phyloP scores from a whole-genome alignment of 305 asterid genomes.

The Caryopteris hybrid region DNA sequence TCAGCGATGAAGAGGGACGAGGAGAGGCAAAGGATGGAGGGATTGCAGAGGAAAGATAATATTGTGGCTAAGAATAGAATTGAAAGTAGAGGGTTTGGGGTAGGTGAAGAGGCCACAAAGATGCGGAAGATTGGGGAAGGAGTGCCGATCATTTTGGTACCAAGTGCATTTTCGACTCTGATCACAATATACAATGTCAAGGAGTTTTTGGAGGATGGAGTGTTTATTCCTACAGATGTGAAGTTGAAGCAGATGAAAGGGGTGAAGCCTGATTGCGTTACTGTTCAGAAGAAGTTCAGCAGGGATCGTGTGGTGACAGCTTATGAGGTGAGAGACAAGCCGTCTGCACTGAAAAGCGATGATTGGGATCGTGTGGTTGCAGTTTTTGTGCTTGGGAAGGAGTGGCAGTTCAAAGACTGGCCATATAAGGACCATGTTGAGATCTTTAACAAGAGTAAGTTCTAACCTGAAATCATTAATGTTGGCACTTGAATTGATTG shows the following conservation, averaged over 20 bases:
- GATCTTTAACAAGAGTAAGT: constrained; percentile 86
- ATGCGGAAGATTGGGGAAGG: constrained; percentile 94
- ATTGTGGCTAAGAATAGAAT: constrained; percentile 85
- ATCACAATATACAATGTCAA: constrained; percentile 90
- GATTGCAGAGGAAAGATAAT: constrained; percentile 83
- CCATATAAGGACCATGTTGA: constrained; percentile 95
- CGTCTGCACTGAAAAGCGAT: constrained; percentile 79
- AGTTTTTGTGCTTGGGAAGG: constrained; percentile 94
- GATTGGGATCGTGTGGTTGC: constrained; percentile 99
- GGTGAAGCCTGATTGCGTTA: constrained; percentile 89
- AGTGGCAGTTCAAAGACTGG: constrained; percentile 99
- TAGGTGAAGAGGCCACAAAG: constrained; percentile 59
- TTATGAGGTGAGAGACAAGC: constrained; percentile 97
- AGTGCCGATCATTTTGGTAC: constrained; percentile 89
- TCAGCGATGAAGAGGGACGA: constrained; percentile 76
- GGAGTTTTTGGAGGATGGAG: constrained; percentile 97
- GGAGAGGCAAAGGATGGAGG: constrained; percentile 72
- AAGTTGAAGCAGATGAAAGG: constrained; percentile 84
- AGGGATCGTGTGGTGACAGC: constrained; percentile 95
- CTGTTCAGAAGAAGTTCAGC: constrained; percentile 96
- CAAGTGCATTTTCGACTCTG: constrained; percentile 86
- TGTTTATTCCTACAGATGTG: constrained; percentile 79
- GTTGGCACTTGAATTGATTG: constrained; percentile 1
- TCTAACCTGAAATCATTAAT: not conserved
- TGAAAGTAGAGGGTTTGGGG: constrained; percentile 60